phyloP scores from a whole-genome alignment of 495 filamentous ascomycete species.

The Aspergillus kassunensis region DNA sequence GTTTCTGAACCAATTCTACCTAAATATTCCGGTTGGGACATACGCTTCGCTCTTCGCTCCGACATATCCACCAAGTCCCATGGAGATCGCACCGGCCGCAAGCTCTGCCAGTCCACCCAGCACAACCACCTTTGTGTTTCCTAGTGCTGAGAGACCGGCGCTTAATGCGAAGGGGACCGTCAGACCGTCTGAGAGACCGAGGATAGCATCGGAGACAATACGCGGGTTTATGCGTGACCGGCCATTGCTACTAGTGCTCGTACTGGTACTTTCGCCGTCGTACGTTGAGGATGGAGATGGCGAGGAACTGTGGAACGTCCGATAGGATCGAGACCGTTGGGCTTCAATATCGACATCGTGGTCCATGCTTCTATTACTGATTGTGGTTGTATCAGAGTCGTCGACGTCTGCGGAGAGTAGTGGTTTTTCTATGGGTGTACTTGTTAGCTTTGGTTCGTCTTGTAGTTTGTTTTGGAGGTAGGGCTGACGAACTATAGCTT shows the following conservation, averaged over 20 bases:
- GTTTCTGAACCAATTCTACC: neutral
- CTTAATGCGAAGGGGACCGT: constrained; percentile 56
- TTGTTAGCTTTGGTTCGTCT: neutral
- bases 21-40: constrained; percentile 23
- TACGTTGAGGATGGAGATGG: constrained; percentile 16
- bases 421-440: constrained; percentile 28
- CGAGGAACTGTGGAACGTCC: constrained; percentile 32
- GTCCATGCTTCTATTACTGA: constrained; percentile 14
- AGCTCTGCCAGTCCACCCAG: constrained; percentile 54
- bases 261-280: constrained; percentile 25
- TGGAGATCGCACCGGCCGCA: constrained; percentile 52
- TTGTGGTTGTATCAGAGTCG: constrained; percentile 28
- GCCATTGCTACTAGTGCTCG: constrained; percentile 24
- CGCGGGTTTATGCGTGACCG: constrained; percentile 45
- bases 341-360: constrained; percentile 39
- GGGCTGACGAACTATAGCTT: constrained; percentile 13
- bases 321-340: constrained; percentile 39
- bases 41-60: constrained; percentile 67
- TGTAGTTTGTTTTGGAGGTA: neutral
- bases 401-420: constrained; percentile 27
- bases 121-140: constrained; percentile 51
- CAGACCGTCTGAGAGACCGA: constrained; percentile 57
- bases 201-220: constrained; percentile 55
- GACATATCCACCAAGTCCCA: constrained; percentile 57
- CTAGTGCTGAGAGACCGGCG: constrained; percentile 51